phyloP scores from a whole-genome alignment of 345 rosid genomes.

The Citrus mangshanensis region DNA sequence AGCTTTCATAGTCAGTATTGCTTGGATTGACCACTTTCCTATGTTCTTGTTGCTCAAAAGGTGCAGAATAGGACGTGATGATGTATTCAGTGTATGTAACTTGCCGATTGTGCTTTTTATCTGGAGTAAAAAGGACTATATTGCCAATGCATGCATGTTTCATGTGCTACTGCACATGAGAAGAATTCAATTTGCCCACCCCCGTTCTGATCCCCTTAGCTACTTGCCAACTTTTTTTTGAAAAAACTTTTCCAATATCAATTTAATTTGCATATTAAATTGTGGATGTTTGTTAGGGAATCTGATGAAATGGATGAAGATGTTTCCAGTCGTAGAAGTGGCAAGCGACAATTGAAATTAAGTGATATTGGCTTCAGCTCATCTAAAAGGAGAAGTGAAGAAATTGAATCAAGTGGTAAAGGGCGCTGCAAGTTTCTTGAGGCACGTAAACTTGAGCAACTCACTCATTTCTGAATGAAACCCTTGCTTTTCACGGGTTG shows the following conservation, averaged over 20 bases:
- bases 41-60: too few relatives aligned
- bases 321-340: slow-evolving; percentile 31
- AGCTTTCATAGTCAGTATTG: too few relatives aligned
- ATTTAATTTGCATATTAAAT: background rate
- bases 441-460: slow-evolving; percentile 72
- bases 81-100: background rate
- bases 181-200: background rate
- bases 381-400: slow-evolving; percentile 67
- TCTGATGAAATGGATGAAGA: slow-evolving; percentile 63
- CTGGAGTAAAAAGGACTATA: background rate
- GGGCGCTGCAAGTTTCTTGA: slow-evolving; percentile 89
- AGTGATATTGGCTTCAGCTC: slow-evolving; percentile 62
- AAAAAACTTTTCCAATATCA: background rate
- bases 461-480: slow-evolving; percentile 52
- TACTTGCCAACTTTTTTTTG: background rate
- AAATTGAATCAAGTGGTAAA: slow-evolving; percentile 75
- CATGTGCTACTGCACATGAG: background rate
- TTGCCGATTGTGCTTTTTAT: background rate
- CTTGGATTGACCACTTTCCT: too few relatives aligned
- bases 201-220: background rate
- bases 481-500: background rate
- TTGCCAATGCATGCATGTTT: background rate
- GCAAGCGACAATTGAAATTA: slow-evolving; percentile 67
- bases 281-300: slow-evolving; percentile 46
- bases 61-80: too few relatives aligned